Conservation (phyloP, 352 stramenopile genomes). For the Pythium coloratum region DNA sequence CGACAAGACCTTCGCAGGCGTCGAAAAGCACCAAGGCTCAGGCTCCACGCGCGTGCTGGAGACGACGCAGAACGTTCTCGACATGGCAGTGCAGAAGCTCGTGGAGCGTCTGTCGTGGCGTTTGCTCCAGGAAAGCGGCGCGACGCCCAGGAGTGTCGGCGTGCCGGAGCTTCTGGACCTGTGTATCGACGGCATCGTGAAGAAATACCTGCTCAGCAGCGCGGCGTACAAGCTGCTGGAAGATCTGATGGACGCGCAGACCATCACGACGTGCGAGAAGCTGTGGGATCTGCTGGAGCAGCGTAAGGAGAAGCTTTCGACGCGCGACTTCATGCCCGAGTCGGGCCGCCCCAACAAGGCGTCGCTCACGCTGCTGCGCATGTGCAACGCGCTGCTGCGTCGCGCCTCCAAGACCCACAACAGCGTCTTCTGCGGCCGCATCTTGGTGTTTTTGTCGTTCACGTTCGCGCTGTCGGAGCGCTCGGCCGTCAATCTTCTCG, state of each 20-base stretch:
- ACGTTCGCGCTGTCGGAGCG: conserved; percentile 84
- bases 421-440: conserved; percentile 88
- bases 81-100: conserved; percentile 80
- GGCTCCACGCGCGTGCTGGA: conserved; percentile 32
- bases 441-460: conserved; percentile 86
- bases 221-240: conserved; percentile 86
- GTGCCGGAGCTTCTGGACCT: conserved; percentile 74
- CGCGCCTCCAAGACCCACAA: conserved; percentile 88
- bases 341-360: conserved; percentile 69
- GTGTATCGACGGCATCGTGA: conserved; percentile 74
- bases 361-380: conserved; percentile 73
- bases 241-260: conserved; percentile 86
- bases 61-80: conserved; percentile 60
- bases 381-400: conserved; percentile 85
- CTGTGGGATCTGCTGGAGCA: conserved; percentile 82
- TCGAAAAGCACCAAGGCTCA: conserved; percentile 12
- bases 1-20: conserved; percentile 30
- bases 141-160: conserved; percentile 57
- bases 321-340: conserved; percentile 65
- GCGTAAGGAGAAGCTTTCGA: conserved; percentile 74
- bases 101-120: conserved; percentile 78
- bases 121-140: conserved; percentile 57
- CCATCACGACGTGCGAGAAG: conserved; percentile 83
- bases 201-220: conserved; percentile 63
- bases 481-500: conserved; percentile 80